Percentiles rank a stretch among this genome's conserved stretches.
phyloP scores from a whole-genome alignment of 129 eudicot genomes.

The Helichrysum umbraculigerum region DNA sequence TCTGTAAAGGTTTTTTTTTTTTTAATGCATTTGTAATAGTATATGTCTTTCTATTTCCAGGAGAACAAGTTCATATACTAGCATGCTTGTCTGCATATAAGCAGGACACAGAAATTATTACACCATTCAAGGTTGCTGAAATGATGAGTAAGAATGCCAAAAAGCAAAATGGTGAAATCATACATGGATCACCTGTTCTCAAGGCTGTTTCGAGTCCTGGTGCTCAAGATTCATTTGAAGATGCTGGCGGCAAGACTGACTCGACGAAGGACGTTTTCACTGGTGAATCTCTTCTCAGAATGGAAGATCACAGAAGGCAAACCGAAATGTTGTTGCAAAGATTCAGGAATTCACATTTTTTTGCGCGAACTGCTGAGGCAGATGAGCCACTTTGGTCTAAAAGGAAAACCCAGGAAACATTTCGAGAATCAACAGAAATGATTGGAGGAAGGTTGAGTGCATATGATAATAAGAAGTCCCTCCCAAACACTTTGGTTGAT shows the following conservation, averaged over 20 bases:
- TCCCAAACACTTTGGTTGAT: constrained; percentile 61
- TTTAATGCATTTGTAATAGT: neutral
- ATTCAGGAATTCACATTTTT: constrained; percentile 78
- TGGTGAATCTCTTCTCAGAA: constrained; percentile 81
- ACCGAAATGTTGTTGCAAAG: constrained; percentile 72
- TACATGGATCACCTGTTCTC: constrained; percentile 33
- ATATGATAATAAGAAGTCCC: constrained; percentile 36
- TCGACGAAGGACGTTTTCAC: constrained; percentile 42
- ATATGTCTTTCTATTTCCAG: constrained; percentile 36
- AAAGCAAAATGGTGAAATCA: constrained; percentile 56
- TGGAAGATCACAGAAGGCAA: constrained; percentile 83
- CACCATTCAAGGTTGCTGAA: constrained; percentile 97
- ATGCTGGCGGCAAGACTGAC: constrained; percentile 40
- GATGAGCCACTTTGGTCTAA: constrained; percentile 88
- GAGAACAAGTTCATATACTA: constrained; percentile 83
- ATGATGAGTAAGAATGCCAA: constrained; percentile 62
- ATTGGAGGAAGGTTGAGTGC: constrained; percentile 39
- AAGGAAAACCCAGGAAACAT: constrained; percentile 47
- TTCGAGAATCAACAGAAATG: constrained; percentile 48
- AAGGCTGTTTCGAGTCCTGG: constrained; percentile 25
- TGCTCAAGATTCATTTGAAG: constrained; percentile 27
- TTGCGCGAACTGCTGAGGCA: constrained; percentile 80
- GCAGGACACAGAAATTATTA: constrained; percentile 81
- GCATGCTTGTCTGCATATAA: constrained; percentile 84
- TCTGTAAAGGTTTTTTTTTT: too few relatives aligned